These are phyloP conservation scores for Austroboletus niveus DNA, from an alignment of 1,284 basidiomycete genomes.

Conservation along the genomic window DNA sequence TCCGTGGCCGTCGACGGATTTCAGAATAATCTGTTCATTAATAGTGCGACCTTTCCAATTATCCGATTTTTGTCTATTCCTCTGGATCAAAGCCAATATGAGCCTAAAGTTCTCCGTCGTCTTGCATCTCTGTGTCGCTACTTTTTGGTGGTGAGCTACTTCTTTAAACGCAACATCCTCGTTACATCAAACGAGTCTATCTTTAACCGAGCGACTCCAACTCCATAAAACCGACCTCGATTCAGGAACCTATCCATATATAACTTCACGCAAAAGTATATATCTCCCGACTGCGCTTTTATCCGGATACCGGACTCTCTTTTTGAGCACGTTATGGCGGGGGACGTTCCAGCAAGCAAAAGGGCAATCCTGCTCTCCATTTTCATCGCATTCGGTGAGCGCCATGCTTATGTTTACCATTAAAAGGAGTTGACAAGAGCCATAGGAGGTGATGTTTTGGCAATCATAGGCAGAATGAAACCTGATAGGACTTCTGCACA, in stretches of 20 bases:
- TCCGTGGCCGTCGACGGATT: no score
- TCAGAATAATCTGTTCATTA: no score
- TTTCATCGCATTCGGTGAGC: constrained; percentile 53
- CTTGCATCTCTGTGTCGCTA: no score
- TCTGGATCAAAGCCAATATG: no score
- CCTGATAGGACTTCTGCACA: constrained; percentile 18
- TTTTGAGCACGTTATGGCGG: constrained; percentile 24
- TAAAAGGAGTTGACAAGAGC: constrained; percentile 7
- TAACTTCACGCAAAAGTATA: constrained; percentile 3
- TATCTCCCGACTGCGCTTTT: not conserved
- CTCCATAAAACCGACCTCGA: not conserved
- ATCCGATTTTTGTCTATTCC: no score
- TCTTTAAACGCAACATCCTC: no score
- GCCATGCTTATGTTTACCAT: not conserved
- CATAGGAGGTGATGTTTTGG: constrained; percentile 12
- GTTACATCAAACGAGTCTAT: no score
- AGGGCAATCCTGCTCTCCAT: constrained; percentile 56
- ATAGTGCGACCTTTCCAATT: no score
- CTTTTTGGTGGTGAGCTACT: no score
- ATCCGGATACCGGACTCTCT: not conserved
- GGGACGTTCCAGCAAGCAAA: constrained; percentile 51
- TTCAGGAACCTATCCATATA: constrained; percentile 6
- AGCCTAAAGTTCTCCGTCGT: no score
- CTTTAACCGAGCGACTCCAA: constrained; percentile 2
- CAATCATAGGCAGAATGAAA: not conserved